Conservation (phyloP, 768 basidiomycete species). For the Tephrocybe rancida region DNA sequence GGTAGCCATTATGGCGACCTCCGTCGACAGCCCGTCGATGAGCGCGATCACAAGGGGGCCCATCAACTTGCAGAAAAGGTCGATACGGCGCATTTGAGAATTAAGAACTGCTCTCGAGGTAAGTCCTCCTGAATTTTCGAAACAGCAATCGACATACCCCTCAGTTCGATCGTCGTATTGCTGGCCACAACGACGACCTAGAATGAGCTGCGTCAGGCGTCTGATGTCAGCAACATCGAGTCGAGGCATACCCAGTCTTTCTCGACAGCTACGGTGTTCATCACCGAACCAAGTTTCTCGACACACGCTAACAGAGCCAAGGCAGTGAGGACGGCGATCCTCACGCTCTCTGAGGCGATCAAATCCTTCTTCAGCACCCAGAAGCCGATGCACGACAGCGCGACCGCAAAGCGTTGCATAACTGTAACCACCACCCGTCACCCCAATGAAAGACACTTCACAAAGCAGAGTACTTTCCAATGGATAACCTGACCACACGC, state of each 20-base stretch:
- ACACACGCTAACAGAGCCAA: slow-evolving; percentile 24
- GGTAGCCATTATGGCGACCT: slow-evolving; percentile 18
- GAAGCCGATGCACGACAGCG: slow-evolving; percentile 23
- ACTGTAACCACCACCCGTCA: slow-evolving; percentile 6
- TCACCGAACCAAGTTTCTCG: slow-evolving; percentile 27
- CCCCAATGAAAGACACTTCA: not conserved
- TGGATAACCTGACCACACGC: slow-evolving; percentile 23
- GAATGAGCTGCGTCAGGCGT: not conserved
- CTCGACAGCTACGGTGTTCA: slow-evolving; percentile 28
- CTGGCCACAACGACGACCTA: slow-evolving; percentile 7
- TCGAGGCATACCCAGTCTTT: slow-evolving; percentile 27
- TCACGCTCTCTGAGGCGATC: not conserved
- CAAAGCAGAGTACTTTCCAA: slow-evolving; percentile 13
- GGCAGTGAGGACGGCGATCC: not conserved
- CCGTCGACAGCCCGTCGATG: slow-evolving; percentile 23
- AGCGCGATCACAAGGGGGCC: slow-evolving; percentile 27
- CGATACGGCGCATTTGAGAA: slow-evolving; percentile 32
- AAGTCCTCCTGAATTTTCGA: slow-evolving; percentile 8
- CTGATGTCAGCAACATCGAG: not conserved
- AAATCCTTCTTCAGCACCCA: slow-evolving; percentile 7
- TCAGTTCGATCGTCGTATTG: not conserved
- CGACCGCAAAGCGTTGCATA: slow-evolving; percentile 22
- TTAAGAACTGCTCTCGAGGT: slow-evolving; percentile 19
- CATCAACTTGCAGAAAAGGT: slow-evolving; percentile 29
- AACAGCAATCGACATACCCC: not conserved